These are phyloP conservation scores for Gracilaria domingensis DNA, from an alignment of 23 red algal genomes.

Conservation along the genomic window DNA sequence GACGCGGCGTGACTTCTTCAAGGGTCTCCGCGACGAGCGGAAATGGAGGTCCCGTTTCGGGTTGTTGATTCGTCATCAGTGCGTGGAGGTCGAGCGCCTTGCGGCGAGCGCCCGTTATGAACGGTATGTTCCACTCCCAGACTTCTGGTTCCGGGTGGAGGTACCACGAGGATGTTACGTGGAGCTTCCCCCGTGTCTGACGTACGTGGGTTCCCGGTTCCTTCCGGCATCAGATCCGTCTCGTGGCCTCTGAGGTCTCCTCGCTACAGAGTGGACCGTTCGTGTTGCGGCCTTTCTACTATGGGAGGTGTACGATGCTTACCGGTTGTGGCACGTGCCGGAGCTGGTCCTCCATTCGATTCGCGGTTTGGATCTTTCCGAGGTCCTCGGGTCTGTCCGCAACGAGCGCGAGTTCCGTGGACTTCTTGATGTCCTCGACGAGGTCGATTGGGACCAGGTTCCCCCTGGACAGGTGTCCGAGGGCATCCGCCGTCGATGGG, in stretches of 20 bases:
- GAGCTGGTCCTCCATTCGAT: not conserved
- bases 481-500: no score
- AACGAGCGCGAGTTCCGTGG: not conserved
- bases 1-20: not conserved
- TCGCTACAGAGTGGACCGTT: constrained; percentile 1
- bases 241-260: not conserved
- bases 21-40: not conserved
- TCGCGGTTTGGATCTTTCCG: not conserved
- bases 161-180: not conserved
- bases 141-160: no score
- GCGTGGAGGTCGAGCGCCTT: not conserved
- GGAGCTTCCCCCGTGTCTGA: constrained; percentile 5
- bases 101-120: no score
- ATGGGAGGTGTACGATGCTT: not conserved
- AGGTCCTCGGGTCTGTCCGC: not conserved
- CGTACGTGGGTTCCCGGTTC: not conserved
- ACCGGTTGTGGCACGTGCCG: constrained; percentile 19
- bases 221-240: not conserved
- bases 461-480: not conserved
- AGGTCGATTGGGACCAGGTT: constrained; percentile 2
- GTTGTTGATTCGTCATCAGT: not conserved
- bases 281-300: not conserved
- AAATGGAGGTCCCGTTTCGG: not conserved
- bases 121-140: no score
- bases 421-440: not conserved